These are phyloP conservation scores for Phytophthora ramorum DNA, from an alignment of 352 stramenopile species.

Conservation along the genomic window DNA sequence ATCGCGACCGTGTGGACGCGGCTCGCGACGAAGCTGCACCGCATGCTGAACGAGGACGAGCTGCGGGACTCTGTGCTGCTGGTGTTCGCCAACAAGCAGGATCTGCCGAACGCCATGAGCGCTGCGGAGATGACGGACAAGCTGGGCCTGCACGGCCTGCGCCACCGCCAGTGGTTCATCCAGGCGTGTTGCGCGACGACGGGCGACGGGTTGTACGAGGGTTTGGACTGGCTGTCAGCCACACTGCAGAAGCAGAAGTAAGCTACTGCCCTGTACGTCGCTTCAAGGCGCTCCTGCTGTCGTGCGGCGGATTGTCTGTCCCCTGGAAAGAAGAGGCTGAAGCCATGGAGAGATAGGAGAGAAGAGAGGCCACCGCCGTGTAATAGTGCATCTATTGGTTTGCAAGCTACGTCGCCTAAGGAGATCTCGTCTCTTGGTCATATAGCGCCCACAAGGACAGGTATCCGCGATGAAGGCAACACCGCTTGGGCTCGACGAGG, in stretches of 20 bases:
- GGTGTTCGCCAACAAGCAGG: conserved; percentile 99
- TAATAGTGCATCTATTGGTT: conserved; percentile 55
- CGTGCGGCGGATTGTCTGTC: conserved; percentile 1
- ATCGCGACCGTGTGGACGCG: conserved; percentile 97
- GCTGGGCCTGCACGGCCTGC: conserved; percentile 96
- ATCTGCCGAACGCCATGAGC: conserved; percentile 96
- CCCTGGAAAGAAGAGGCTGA: conserved; percentile 23
- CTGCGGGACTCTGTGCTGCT: conserved; percentile 97
- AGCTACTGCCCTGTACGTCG: conserved; percentile 13
- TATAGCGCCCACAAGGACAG: no score
- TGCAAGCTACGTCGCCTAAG: conserved; percentile 16
- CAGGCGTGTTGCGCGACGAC: conserved; percentile 99
- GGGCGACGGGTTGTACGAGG: conserved; percentile 99
- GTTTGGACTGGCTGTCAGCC: conserved; percentile 97
- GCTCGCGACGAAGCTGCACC: conserved; percentile 97
- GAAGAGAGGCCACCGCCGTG: conserved; percentile 30
- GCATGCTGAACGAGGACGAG: conserved; percentile 96
- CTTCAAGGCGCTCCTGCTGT: conserved; percentile 9
- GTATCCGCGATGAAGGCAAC: no score
- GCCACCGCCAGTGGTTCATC: conserved; percentile 99
- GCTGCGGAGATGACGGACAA: conserved; percentile 99
- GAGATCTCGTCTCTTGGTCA: no score
- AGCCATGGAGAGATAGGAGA: conserved; percentile 31
- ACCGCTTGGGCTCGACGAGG: no score
- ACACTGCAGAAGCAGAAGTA: conserved; percentile 89